Evolutionary conservation across 2,329 filamentous ascomycete species (phyloP), one percentile per base, ranked within the genome.

Genomic region (Curvularia sp.): DNA sequence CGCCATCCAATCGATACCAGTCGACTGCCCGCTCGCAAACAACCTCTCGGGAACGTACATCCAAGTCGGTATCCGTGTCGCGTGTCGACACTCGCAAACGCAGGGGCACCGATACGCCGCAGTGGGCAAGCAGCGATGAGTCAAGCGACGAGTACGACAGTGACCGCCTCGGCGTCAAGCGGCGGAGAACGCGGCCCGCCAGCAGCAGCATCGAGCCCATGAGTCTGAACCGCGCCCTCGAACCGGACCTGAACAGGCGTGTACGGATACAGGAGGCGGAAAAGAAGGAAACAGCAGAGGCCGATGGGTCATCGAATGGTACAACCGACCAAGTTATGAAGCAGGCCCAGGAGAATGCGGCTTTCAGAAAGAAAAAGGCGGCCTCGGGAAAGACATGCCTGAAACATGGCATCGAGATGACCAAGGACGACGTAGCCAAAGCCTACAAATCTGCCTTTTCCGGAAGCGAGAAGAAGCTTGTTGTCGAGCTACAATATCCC

Each of bases 401-500:
- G 26, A 73, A 80, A 48, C 79, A 81, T 57, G 78, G 80, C 30
- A 68, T 76, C 33, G 69, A 79, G 33, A 75, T 81, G 60, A 79
- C 79, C 12, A 70, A 73, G 28, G 78, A 76, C n/a, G 71, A 69
- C 7, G 70, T 70, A 44, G 73, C 69, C 10, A 75, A 74, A 53
- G 83, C 84, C 63, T 87, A 83, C 72, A 82, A 80, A 62, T 79
- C 81, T 26, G 84, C 82, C 24, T 85, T 83, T 66, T 79, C 79
- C 12, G 79, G 77, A 42, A 75, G 75, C 46, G 74, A 76, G 18
- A 77, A 79, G 48, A 75, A 81, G 20, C 71, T 75, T 28, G 77
- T 80, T 10, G 85, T 96, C 58, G 82, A 88, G 71, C 80, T 98
- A 66, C 91, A 95, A 75, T 98, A 98, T 77, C 94, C 95, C 9